These are phyloP conservation scores for Pulicaria dysenterica DNA, from an alignment of 129 eudicot species.

Conservation along the genomic window DNA sequence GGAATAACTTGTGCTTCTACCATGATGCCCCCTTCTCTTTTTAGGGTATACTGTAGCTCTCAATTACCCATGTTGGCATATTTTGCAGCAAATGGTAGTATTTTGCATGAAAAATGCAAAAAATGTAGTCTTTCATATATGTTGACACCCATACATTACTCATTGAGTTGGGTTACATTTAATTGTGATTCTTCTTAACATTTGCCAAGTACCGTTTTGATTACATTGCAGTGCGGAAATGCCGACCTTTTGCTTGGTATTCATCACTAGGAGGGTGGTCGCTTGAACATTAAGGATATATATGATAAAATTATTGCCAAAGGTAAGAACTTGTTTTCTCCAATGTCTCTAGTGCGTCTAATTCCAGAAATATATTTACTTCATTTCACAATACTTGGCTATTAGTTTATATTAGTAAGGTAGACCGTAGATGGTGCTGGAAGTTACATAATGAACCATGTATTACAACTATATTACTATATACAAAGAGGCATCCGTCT, in stretches of 20 bases:
- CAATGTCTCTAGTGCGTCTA: neutral
- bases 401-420: neutral
- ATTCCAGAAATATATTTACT: neutral
- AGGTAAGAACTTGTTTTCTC: conserved; percentile 45
- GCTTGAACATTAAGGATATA: conserved; percentile 42
- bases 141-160: neutral
- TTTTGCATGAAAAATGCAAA: too few species aligned
- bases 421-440: conserved; percentile 11
- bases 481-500: neutral
- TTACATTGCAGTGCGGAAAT: conserved; percentile 20
- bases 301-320: conserved; percentile 44
- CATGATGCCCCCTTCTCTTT: too few species aligned
- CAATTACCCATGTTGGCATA: too few species aligned
- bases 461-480: conserved; percentile 3
- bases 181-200: neutral
- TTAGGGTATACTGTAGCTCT: too few species aligned
- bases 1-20: too few species aligned
- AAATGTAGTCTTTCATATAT: too few species aligned
- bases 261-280: conserved; percentile 40
- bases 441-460: conserved; percentile 13
- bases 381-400: conserved; percentile 20
- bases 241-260: conserved; percentile 31
- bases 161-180: neutral
- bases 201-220: neutral
- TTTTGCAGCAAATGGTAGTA: too few species aligned